Conservation (phyloP, 805 yeast genomes). For the Peterozyma toletana region DNA sequence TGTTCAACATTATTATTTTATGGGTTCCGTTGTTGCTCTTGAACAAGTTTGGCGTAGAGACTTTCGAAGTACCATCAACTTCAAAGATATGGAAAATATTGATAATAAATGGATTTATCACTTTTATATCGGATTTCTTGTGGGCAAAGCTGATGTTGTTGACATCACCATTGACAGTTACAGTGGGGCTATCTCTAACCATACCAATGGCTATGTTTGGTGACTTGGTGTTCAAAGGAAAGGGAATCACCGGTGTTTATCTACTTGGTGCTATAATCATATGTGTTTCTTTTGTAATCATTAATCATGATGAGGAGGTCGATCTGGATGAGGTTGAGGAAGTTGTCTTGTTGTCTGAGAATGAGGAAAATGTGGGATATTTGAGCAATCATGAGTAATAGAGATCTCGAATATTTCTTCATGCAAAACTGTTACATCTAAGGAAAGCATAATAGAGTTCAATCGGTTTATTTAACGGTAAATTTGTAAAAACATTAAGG, state of each 20-base stretch:
- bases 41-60: conserved; percentile 58
- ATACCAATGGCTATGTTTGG: conserved; percentile 94
- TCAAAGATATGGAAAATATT: conserved; percentile 45
- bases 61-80: conserved; percentile 61
- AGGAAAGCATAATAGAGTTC: too few species aligned
- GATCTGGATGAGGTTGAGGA: conserved; percentile 27
- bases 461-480: too few species aligned
- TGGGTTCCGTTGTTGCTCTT: conserved; percentile 80
- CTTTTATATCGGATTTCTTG: conserved; percentile 83
- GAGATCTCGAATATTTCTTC: too few species aligned
- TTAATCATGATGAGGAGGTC: conserved; percentile 70
- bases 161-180: conserved; percentile 91
- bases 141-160: conserved; percentile 95
- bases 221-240: conserved; percentile 68
- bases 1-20: conserved; percentile 62
- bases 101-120: conserved; percentile 60
- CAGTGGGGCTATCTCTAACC: conserved; percentile 89
- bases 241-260: conserved; percentile 54
- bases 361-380: too few species aligned
- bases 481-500: too few species aligned
- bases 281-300: conserved; percentile 73
- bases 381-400: too few species aligned
- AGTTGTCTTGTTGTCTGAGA: not conserved
- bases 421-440: too few species aligned
- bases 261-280: conserved; percentile 76